phyloP scores from a whole-genome alignment of 139 green algal species.

The Zygnema cylindricum region DNA sequence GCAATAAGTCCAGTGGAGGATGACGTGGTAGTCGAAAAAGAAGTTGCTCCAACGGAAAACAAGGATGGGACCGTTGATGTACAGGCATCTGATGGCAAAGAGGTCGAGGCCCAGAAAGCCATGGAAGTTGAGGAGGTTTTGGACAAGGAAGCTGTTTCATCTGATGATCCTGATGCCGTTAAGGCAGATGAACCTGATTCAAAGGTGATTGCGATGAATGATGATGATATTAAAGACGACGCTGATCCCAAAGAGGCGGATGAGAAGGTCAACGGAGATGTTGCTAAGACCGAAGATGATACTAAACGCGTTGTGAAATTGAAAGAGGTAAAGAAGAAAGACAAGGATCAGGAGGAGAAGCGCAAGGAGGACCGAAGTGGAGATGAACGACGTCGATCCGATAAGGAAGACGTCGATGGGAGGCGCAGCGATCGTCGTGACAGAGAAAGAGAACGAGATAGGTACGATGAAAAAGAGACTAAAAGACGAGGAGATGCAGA shows the following conservation, averaged over 20 bases:
- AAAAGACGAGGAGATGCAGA: slow-evolving; percentile 12
- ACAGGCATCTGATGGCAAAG: not conserved
- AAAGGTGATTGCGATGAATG: not conserved
- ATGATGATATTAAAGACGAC: not conserved
- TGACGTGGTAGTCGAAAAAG: not conserved
- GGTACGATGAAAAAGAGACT: not conserved
- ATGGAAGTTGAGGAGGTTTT: slow-evolving; percentile 5
- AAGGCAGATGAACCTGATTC: not conserved
- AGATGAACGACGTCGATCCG: not conserved
- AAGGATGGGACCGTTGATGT: not conserved
- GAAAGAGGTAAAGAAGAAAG: slow-evolving; percentile 4
- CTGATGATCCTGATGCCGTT: not conserved
- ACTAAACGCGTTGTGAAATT: not conserved
- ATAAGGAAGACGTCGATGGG: not conserved
- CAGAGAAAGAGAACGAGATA: not conserved
- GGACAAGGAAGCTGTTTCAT: not conserved
- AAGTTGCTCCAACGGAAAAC: not conserved
- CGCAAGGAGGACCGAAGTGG: not conserved
- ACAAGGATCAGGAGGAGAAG: not conserved
- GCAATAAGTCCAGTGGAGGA: not conserved
- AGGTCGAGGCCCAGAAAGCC: not conserved
- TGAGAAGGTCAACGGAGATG: not conserved
- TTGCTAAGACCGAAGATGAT: not conserved
- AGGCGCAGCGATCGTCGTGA: not conserved
- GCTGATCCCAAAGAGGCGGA: not conserved